phyloP scores from a whole-genome alignment of 2,329 filamentous ascomycete species.

The Fusarium heterosporum region DNA sequence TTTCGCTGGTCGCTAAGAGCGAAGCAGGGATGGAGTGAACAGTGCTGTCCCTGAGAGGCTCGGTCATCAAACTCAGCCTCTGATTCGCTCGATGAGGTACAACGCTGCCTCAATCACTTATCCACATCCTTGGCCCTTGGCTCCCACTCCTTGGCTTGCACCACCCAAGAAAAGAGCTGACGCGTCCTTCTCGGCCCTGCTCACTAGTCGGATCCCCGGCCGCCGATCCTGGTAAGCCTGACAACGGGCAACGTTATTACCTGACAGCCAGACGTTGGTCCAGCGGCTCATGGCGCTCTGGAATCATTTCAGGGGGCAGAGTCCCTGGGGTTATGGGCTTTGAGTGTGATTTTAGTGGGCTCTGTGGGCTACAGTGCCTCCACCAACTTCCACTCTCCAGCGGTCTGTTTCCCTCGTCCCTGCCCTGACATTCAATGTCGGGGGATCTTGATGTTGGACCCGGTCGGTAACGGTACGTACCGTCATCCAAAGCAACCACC shows the following conservation, averaged over 20 bases:
- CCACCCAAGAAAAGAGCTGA: conserved; percentile 47
- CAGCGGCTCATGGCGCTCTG: conserved; percentile 23
- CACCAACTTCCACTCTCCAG: neutral
- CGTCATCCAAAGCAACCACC: conserved; percentile 46
- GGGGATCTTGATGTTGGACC: conserved; percentile 34
- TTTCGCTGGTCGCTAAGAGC: conserved; percentile 16
- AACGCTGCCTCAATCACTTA: conserved; percentile 36
- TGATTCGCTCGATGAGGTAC: conserved; percentile 21
- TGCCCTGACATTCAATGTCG: conserved; percentile 16
- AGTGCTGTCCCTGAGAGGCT: conserved; percentile 25
- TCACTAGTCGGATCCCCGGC: conserved; percentile 41
- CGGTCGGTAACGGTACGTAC: conserved; percentile 31
- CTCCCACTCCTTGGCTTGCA: conserved; percentile 43
- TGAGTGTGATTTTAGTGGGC: conserved; percentile 41
- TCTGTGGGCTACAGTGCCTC: conserved; percentile 37
- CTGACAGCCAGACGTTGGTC: conserved; percentile 13
- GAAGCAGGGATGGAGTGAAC: conserved; percentile 21
- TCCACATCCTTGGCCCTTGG: conserved; percentile 37
- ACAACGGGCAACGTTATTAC: conserved; percentile 42
- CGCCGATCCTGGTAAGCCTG: conserved; percentile 43
- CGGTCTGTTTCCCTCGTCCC: conserved; percentile 6
- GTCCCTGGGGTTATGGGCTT: conserved; percentile 29
- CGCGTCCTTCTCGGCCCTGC: conserved; percentile 43
- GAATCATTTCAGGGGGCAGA: conserved; percentile 15
- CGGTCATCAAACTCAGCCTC: conserved; percentile 15